Conservation (phyloP, 441 rosid species). For the Pelargonium cotyledonis region DNA sequence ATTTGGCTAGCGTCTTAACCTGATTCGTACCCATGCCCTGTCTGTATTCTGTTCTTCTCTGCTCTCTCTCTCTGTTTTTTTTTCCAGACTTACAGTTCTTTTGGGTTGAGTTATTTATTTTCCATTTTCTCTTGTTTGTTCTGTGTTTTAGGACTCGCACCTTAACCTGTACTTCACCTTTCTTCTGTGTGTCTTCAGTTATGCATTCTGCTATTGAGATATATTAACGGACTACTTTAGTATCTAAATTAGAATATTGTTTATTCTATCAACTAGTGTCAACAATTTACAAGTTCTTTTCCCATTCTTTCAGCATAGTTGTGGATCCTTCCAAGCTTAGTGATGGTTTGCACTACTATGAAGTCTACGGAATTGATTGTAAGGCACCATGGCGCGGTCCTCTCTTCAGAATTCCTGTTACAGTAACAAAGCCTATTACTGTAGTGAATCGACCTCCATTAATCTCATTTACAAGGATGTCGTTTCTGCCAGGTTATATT, state of each 20-base stretch:
- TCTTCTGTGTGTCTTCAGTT: neutral
- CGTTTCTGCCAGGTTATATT: conserved; percentile 75
- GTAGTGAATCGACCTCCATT: conserved; percentile 60
- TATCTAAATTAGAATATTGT: conserved; percentile 15
- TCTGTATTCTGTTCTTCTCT: neutral
- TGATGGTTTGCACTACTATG: conserved; percentile 85
- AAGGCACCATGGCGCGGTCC: conserved; percentile 95
- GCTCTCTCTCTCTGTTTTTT: neutral
- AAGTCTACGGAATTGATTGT: conserved; percentile 91
- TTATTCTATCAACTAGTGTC: conserved; percentile 13
- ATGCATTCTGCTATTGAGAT: neutral
- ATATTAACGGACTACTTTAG: neutral
- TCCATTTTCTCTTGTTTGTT: neutral
- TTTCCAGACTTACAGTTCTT: neutral
- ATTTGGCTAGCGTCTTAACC: neutral
- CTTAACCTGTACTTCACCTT: neutral
- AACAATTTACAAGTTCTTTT: conserved; percentile 14
- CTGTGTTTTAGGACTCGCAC: no score
- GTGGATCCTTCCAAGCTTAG: conserved; percentile 86
- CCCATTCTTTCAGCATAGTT: conserved; percentile 57
- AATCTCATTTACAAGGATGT: conserved; percentile 65
- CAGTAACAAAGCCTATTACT: conserved; percentile 75
- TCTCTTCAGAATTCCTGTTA: conserved; percentile 79
- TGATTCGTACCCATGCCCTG: neutral
- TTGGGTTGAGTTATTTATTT: neutral